Evolutionary conservation across 2,329 filamentous ascomycete genomes (phyloP).

Genomic region (Exophiala sp.): DNA sequence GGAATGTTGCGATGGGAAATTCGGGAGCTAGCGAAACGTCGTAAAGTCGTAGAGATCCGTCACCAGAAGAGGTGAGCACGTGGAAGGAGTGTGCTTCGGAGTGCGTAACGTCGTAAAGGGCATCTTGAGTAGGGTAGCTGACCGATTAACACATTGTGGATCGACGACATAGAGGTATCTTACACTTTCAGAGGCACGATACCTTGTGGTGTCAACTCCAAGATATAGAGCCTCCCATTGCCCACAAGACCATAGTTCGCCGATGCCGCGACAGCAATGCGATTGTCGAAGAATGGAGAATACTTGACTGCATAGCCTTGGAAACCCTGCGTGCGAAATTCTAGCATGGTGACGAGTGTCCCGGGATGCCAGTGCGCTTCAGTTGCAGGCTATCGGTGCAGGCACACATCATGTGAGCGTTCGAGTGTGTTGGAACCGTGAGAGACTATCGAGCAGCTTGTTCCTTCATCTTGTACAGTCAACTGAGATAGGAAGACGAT

Average conservation of each 20-base stretch:
- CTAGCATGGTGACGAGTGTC: slow-evolving; percentile 65
- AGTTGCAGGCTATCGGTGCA: not conserved
- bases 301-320: slow-evolving; percentile 98
- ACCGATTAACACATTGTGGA: slow-evolving; percentile 1
- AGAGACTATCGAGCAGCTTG: too few species aligned
- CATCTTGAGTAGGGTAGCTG: slow-evolving; percentile 95
- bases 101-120: slow-evolving; percentile 92
- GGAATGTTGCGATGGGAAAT: slow-evolving; percentile 87
- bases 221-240: slow-evolving; percentile 83
- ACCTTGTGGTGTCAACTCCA: slow-evolving; percentile 77
- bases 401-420: slow-evolving; percentile 11
- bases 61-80: slow-evolving; percentile 80
- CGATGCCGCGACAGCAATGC: slow-evolving; percentile 83
- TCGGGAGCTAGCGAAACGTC: slow-evolving; percentile 70
- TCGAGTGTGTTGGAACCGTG: too few species aligned
- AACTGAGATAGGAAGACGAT: too few species aligned
- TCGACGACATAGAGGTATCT: slow-evolving; percentile 27
- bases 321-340: slow-evolving; percentile 88
- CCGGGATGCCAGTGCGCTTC: not conserved
- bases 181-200: slow-evolving; percentile 81
- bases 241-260: slow-evolving; percentile 96
- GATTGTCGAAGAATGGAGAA: slow-evolving; percentile 95
- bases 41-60: slow-evolving; percentile 92
- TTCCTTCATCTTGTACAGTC: not conserved
- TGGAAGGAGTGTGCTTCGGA: slow-evolving; percentile 97